These are phyloP conservation scores for Myriangium duriaei DNA, from an alignment of 2,329 filamentous ascomycete species.

Conservation along the genomic window DNA sequence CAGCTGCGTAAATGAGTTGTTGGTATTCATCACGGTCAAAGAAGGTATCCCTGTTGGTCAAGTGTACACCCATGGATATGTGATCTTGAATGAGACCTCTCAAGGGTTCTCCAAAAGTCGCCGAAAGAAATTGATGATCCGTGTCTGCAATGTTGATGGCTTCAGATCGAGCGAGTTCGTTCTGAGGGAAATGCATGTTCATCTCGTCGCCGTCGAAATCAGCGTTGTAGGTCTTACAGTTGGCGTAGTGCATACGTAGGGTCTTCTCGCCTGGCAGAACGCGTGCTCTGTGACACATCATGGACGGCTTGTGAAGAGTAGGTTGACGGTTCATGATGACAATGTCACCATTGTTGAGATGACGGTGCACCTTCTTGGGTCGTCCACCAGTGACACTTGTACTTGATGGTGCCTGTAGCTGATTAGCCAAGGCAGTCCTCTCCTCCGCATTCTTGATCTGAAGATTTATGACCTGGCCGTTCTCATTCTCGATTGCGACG, in stretches of 20 bases:
- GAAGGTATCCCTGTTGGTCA: conserved; percentile 85
- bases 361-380: conserved; percentile 93
- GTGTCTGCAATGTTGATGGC: conserved; percentile 89
- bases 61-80: conserved; percentile 81
- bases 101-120: conserved; percentile 83
- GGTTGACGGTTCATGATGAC: conserved; percentile 98
- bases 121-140: conserved; percentile 91
- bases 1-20: conserved; percentile 79
- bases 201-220: conserved; percentile 99
- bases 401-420: conserved; percentile 74
- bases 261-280: conserved; percentile 92
- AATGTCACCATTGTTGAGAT: conserved; percentile 91
- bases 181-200: conserved; percentile 99
- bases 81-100: conserved; percentile 97
- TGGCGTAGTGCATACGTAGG: conserved; percentile 98
- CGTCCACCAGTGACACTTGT: conserved; percentile 60
- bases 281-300: conserved; percentile 92
- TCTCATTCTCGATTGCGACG: conserved; percentile 88
- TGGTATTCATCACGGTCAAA: conserved; percentile 83
- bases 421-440: conserved; percentile 78
- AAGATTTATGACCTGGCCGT: conserved; percentile 79
- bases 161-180: conserved; percentile 85
- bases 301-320: conserved; percentile 94
- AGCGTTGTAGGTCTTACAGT: conserved; percentile 98
- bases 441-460: conserved; percentile 81